Base-by-base conservation (phyloP, 768 basidiomycete genomes). In the Gymnopilus dilepis region DNA sequence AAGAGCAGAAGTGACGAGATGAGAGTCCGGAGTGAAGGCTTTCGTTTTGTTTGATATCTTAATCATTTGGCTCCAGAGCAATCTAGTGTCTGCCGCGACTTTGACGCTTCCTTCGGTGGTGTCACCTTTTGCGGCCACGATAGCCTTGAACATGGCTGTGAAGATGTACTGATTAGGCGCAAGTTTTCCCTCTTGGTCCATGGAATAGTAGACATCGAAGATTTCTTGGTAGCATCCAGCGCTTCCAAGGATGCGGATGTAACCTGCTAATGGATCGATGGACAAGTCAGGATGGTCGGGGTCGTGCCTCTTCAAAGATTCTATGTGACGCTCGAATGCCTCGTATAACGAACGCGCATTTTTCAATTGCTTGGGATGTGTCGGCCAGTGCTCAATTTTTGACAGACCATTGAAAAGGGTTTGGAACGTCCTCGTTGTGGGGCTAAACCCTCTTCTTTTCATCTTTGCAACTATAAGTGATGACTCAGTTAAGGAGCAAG, bases 381-480 rank as follows among this genome's bases (percentile, higher is more conserved):
- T 68, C 0, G 75, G 63, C 90, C 91, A 94, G 65, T 87, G 73
- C 15, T 86, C 79, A 28, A 92, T 84, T 28, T 79, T 79, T 2
- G 83, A 78, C 42, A 89, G 79, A 6, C 90, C 91, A 43, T 73
- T 80, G 72, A 95, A 80, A 73, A 94, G 77, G 22, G 89, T 91
- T 45, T 83, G 80, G 66, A 84, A 94, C 1, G 93, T 93, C 59
- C 85, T 76, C 6, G 80, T 72, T 43, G 82, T 87, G 24, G 94
- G 91, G 47, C 80, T 80, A 69, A 92, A 88, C 1, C 91, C 90
- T 43, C 94, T 85, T 33, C 92, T 84, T 74, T 92, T 94, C 92
- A 95, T 92, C 93, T 95, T 62, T n/a, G 31, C 42, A 19, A 45
- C 53, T 56, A 55, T 62, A 30, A 47, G 22, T 40, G 40, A 28